These are phyloP conservation scores for Alternaria angustiovoidea DNA, from an alignment of 2,329 filamentous ascomycete species.

Conservation along the genomic window DNA sequence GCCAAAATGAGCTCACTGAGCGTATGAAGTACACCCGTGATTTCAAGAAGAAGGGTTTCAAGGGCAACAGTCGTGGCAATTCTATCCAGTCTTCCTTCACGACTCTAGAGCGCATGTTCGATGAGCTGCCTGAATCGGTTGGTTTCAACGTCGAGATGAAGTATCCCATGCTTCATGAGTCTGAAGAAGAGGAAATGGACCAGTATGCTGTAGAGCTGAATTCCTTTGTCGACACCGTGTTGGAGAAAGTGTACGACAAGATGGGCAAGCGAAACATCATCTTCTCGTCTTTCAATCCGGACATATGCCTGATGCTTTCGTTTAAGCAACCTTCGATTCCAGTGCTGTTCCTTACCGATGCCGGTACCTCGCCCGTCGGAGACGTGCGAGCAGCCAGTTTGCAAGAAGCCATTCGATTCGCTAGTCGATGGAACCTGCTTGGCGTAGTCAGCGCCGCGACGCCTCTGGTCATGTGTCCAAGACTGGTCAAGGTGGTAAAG, in stretches of 20 bases:
- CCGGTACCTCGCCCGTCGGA: constrained; percentile 79
- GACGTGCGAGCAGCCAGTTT: constrained; percentile 90
- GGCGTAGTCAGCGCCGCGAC: constrained; percentile 91
- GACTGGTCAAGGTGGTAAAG: constrained; percentile 91
- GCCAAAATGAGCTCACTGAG: constrained; percentile 69
- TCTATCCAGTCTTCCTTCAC: constrained; percentile 97
- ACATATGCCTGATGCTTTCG: constrained; percentile 90
- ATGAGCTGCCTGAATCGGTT: constrained; percentile 78
- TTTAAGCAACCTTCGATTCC: constrained; percentile 98
- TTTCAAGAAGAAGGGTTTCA: constrained; percentile 94
- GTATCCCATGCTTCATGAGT: constrained; percentile 97
- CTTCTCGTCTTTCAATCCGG: constrained; percentile 96
- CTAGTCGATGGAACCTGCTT: constrained; percentile 90
- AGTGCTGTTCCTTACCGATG: constrained; percentile 92
- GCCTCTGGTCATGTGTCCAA: constrained; percentile 86
- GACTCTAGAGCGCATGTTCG: constrained; percentile 92
- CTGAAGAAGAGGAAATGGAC: constrained; percentile 95
- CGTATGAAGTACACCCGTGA: constrained; percentile 97
- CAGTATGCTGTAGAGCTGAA: constrained; percentile 95
- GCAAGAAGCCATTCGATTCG: constrained; percentile 95
- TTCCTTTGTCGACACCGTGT: constrained; percentile 92
- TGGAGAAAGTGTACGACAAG: constrained; percentile 88
- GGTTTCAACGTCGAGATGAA: constrained; percentile 99
- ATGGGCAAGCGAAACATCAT: constrained; percentile 87
- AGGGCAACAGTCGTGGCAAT: constrained; percentile 90